Conservation (phyloP, 108 stramenopile genomes). For the Fistulifera pelliculosa region DNA sequence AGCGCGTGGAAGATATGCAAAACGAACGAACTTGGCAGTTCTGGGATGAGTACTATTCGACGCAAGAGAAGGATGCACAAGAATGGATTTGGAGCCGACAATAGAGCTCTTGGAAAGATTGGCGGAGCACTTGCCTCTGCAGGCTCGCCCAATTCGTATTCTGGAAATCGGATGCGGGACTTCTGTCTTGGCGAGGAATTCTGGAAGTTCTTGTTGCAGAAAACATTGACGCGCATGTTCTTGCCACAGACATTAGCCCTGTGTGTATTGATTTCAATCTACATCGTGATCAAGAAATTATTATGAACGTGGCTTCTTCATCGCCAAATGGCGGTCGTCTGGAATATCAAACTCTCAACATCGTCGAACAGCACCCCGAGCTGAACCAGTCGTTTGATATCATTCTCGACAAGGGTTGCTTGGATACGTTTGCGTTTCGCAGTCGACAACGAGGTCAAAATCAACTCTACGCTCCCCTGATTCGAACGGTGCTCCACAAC, state of each 20-base stretch:
- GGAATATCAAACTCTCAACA: conserved; percentile 36
- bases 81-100: conserved; percentile 41
- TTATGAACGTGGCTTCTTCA: not conserved
- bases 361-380: conserved; percentile 1
- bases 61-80: conserved; percentile 10
- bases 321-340: not conserved
- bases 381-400: conserved; percentile 16
- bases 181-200: conserved; percentile 46
- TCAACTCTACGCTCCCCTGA: conserved; percentile 23
- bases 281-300: conserved; percentile 25
- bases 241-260: conserved; percentile 58
- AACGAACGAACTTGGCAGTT: conserved; percentile 53
- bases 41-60: conserved; percentile 50
- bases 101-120: conserved; percentile 30
- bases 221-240: not conserved
- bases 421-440: conserved; percentile 78
- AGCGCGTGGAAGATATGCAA: conserved; percentile 20
- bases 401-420: conserved; percentile 68
- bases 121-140: conserved; percentile 16
- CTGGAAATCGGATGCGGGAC: conserved; percentile 78
- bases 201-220: conserved; percentile 18
- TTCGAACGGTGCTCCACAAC: conserved; percentile 49
- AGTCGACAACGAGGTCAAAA: conserved; percentile 48
- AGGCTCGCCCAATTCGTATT: conserved; percentile 9
- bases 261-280: conserved; percentile 45